Percentiles rank a stretch among this genome's conserved stretches.
phyloP scores from a whole-genome alignment of 192 early-diverging fungal genomes.

The Radiomyces spectabilis region DNA sequence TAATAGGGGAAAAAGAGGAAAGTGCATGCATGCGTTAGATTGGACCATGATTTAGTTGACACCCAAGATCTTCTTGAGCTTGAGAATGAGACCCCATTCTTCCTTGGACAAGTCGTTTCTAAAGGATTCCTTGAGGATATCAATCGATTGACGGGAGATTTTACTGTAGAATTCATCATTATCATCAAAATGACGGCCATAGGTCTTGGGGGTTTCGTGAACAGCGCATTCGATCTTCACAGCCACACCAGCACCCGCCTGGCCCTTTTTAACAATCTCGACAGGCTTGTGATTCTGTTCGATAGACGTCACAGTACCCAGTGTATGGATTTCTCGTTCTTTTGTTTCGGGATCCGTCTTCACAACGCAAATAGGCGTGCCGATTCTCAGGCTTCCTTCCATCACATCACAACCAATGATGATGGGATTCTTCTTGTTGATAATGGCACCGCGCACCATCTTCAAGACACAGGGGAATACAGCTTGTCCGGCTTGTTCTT shows the following conservation, averaged over 20 bases:
- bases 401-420: conserved; percentile 93
- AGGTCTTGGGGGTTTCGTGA: conserved; percentile 81
- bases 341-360: conserved; percentile 67
- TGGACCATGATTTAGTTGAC: conserved; percentile 13
- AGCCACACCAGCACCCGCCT: conserved; percentile 77
- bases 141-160: conserved; percentile 87
- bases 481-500: conserved; percentile 80
- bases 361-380: conserved; percentile 90
- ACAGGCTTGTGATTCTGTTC: conserved; percentile 86
- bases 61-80: conserved; percentile 63
- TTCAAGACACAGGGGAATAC: conserved; percentile 94
- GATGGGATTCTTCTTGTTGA: conserved; percentile 94
- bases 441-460: conserved; percentile 84
- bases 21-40: no score
- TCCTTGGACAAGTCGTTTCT: conserved; percentile 86
- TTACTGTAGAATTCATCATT: conserved; percentile 68
- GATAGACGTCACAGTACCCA: conserved; percentile 90
- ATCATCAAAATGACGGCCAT: conserved; percentile 90
- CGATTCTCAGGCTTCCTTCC: conserved; percentile 80
- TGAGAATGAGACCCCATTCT: conserved; percentile 75
- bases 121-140: conserved; percentile 93
- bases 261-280: conserved; percentile 76
- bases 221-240: conserved; percentile 84
- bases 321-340: conserved; percentile 55
- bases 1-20: not conserved